Percentiles rank a stretch among this genome's conserved stretches.
These are phyloP conservation scores for Aspergillus tamarii DNA, from an alignment of 2,329 filamentous ascomycete species.

Conservation along the genomic window DNA sequence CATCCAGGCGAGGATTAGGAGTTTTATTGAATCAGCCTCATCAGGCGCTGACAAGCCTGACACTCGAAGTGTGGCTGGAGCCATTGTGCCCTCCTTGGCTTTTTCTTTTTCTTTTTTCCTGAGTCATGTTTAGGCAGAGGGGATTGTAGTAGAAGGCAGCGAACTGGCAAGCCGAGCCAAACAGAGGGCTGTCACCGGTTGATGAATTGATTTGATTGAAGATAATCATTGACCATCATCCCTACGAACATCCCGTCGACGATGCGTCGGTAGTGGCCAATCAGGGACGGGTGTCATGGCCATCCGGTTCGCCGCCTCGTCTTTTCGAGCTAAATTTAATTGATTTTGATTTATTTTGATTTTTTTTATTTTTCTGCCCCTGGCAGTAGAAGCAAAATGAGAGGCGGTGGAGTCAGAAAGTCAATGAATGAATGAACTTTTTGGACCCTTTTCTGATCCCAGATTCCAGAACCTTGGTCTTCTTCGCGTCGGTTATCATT, in stretches of 20 bases:
- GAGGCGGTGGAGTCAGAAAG: constrained; percentile 12
- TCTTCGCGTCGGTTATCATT: not conserved
- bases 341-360: constrained; percentile 8
- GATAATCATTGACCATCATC: constrained; percentile 10
- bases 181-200: not conserved
- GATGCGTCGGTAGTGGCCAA: not conserved
- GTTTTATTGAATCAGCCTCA: constrained; percentile 7
- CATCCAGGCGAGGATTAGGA: not conserved
- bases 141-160: not conserved
- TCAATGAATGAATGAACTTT: not conserved
- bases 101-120: not conserved
- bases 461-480: constrained; percentile 7
- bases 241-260: constrained; percentile 9
- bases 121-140: not conserved
- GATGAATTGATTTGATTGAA: not conserved
- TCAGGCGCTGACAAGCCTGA: constrained; percentile 5
- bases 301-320: constrained; percentile 27
- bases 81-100: not conserved
- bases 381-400: constrained; percentile 10
- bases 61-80: constrained; percentile 11
- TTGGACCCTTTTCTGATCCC: constrained; percentile 12
- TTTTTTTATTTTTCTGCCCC: constrained; percentile 16
- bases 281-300: not conserved
- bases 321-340: constrained; percentile 12
- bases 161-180: not conserved